phyloP scores from a whole-genome alignment of 768 basidiomycete genomes.

The Tulasnella sp. region DNA sequence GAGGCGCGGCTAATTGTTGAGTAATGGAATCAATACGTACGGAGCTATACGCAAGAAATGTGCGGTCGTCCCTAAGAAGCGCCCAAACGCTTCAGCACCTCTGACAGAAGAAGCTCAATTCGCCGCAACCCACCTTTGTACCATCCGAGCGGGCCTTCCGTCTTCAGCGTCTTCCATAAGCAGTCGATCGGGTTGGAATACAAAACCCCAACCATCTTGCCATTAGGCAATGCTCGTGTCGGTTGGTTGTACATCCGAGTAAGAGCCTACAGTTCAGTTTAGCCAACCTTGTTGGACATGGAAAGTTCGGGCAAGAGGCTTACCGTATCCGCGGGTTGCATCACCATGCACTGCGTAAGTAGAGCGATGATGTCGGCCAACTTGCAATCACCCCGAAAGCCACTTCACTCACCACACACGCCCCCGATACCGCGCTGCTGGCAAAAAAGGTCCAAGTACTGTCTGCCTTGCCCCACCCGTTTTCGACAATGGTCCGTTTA shows the following conservation, averaged over 20 bases:
- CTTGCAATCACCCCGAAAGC: background rate
- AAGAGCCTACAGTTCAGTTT: constrained; percentile 41
- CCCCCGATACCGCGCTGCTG: constrained; percentile 80
- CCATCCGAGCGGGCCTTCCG: constrained; percentile 87
- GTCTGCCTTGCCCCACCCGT: constrained; percentile 58
- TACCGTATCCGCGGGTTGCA: constrained; percentile 92
- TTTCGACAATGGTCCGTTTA: constrained; percentile 62
- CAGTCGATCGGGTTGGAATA: constrained; percentile 94
- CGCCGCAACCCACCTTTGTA: constrained; percentile 60
- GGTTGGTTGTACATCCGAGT: constrained; percentile 97
- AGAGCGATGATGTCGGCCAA: background rate
- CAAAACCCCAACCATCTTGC: constrained; percentile 57
- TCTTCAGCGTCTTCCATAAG: constrained; percentile 86
- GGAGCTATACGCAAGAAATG: constrained; percentile 90
- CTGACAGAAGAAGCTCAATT: background rate
- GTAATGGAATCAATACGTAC: constrained; percentile 32
- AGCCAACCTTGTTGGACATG: background rate
- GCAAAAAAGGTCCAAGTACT: constrained; percentile 80
- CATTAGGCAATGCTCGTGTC: constrained; percentile 56
- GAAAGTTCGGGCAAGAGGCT: constrained; percentile 22
- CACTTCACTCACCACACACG: constrained; percentile 64
- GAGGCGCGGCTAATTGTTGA: background rate
- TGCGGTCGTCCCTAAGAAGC: constrained; percentile 70
- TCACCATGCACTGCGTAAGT: constrained; percentile 54
- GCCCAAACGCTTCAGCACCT: background rate